Evolutionary conservation across 2,329 filamentous ascomycete species (phyloP), one percentile per base, ranked within the genome.

Genomic region (Diplodia mutila): DNA sequence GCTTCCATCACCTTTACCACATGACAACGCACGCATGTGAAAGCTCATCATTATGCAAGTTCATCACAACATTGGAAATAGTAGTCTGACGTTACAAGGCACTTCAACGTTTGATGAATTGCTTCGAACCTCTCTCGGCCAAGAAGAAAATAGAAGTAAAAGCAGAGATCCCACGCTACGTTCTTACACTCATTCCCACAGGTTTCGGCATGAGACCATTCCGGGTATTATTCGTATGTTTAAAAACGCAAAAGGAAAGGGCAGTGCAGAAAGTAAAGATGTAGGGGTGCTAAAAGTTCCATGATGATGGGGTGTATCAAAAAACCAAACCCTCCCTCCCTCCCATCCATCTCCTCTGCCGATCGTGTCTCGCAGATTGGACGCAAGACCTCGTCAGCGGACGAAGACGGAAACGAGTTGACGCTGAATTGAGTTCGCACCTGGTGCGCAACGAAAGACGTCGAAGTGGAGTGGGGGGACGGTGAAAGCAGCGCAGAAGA

Each of bases 201-300:
- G 61, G 21, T 53, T 65, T 65, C 51, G 61, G 61, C 61, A 65
- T 53, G 61, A 65, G 51, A 65, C 61, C 61, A 54, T 65, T 54
- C 61, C 48, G 61, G 61, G 61, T 65, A 65, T 65, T 65, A 65
- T 63, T 65, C 61, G 61, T 65, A 65, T 65, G 61, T 65, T 65
- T 65, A 53, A 65, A 54, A 65, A 8, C 21, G 48, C 32, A 65
- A 65, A 37, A 54, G n/a, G 21, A 63, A 63, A 23, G 29, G 27
- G 23, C 25, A 34, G 25, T 21, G 39, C 51, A 65, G 49, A 21
- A 53, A 64, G 32, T 32, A 65, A 54, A 65, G 39, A 54, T 64
- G 61, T 52, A 63, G 46, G 54, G 27, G 59, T 63, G 42, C 42
- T 49, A 49, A 52, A 46, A 61, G 53, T 39, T 55, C 53, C 32